Evolutionary conservation across 1,284 basidiomycete genomes (phyloP).

Genomic region (Acaromyces ingoldii): DNA sequence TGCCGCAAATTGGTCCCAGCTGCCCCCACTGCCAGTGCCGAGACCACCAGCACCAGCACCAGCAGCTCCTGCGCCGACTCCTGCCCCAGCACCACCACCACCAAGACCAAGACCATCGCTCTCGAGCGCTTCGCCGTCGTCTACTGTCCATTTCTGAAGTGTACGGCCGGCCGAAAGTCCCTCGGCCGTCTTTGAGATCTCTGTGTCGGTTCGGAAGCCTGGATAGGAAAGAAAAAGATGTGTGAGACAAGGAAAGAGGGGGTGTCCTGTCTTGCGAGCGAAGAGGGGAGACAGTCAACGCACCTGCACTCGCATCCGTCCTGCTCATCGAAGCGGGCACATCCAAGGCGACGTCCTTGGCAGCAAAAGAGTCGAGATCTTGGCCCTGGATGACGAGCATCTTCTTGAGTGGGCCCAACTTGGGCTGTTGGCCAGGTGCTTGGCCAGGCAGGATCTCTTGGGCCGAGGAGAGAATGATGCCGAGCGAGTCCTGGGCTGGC

Average conservation of each 20-base stretch:
- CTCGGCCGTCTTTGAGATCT: constrained; percentile 33
- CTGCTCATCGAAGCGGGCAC: constrained; percentile 28
- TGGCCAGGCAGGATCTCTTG: constrained; percentile 31
- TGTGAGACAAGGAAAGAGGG: too few relatives aligned
- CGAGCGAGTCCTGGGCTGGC: constrained; percentile 29
- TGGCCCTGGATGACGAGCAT: constrained; percentile 30
- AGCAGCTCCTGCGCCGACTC: constrained; percentile 11
- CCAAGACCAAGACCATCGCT: constrained; percentile 7
- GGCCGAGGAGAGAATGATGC: constrained; percentile 31
- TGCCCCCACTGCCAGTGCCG: constrained; percentile 33
- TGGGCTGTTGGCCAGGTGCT: too few relatives aligned
- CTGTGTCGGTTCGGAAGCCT: constrained; percentile 41
- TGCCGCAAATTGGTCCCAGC: constrained; percentile 93
- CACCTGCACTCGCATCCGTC: neutral
- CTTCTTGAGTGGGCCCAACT: constrained; percentile 29
- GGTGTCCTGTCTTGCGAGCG: too few relatives aligned
- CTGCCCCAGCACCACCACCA: too few relatives aligned
- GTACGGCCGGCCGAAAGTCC: constrained; percentile 27
- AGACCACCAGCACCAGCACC: constrained; percentile 16
- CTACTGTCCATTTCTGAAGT: constrained; percentile 40
- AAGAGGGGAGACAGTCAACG: neutral
- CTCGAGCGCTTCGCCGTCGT: constrained; percentile 33
- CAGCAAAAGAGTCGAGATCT: constrained; percentile 32
- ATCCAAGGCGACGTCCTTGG: constrained; percentile 27
- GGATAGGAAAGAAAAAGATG: neutral